Evolutionary conservation across 176 grass and related monocot species (phyloP).

Genomic region (Oryza punctata): DNA sequence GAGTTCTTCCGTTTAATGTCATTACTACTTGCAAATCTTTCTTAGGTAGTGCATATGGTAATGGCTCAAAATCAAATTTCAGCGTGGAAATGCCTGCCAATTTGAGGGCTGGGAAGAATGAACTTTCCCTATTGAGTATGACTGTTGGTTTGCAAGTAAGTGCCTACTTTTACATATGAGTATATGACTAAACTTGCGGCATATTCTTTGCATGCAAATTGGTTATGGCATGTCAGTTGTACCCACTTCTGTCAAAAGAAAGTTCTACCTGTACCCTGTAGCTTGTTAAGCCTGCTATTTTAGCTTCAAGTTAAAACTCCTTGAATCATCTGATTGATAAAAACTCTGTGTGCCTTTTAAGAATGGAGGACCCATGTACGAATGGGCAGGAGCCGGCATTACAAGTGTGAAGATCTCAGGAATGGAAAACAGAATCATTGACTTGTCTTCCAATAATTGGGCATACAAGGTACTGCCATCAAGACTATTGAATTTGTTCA

Average conservation of each 20-base stretch:
- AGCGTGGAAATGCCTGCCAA: conserved; percentile 52
- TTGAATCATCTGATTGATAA: conserved; percentile 20
- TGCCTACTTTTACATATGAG: neutral
- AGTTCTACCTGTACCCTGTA: neutral
- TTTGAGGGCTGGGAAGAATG: conserved; percentile 70
- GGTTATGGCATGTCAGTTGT: neutral
- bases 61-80: conserved; percentile 69
- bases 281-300: neutral
- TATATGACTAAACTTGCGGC: conserved; percentile 15
- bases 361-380: conserved; percentile 87
- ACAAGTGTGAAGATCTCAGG: conserved; percentile 79
- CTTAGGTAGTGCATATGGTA: conserved; percentile 79
- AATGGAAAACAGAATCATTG: conserved; percentile 43
- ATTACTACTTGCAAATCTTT: conserved; percentile 5
- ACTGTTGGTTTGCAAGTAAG: conserved; percentile 95
- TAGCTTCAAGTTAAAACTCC: conserved; percentile 1
- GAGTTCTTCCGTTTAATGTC: neutral
- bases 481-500: conserved; percentile 1
- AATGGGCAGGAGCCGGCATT: conserved; percentile 87
- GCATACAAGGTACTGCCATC: conserved; percentile 65
- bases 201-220: conserved; percentile 12
- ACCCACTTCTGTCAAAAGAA: conserved; percentile 10
- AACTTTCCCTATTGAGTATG: conserved; percentile 87
- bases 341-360: conserved; percentile 42
- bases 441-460: conserved; percentile 76